Conservation (phyloP, 148 eudicot genomes). For the Silene latifolia region DNA sequence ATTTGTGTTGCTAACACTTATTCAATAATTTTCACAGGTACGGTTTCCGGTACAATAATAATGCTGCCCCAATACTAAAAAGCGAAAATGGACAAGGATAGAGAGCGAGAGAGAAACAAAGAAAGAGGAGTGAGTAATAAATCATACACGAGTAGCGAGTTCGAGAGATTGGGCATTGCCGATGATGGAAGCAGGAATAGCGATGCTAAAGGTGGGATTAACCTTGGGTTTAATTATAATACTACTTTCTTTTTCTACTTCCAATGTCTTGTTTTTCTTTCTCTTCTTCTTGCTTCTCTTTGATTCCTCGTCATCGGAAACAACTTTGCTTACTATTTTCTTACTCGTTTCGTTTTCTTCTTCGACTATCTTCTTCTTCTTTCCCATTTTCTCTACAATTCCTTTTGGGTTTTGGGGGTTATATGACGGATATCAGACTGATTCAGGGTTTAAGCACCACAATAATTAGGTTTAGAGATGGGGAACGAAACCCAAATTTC, state of each 20-base stretch:
- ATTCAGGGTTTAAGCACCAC: not conserved
- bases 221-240: conserved; percentile 7
- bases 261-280: not conserved
- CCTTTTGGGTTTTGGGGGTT: not conserved
- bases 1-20: too few species aligned
- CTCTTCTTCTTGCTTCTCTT: conserved; percentile 9
- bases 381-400: conserved; percentile 3
- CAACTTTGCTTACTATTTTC: not conserved
- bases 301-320: not conserved
- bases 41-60: too few species aligned
- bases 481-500: too few species aligned
- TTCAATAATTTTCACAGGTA: too few species aligned
- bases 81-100: too few species aligned
- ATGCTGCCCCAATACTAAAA: too few species aligned
- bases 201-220: conserved; percentile 61
- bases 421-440: not conserved
- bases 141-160: conserved; percentile 80
- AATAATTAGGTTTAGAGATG: too few species aligned
- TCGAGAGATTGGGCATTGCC: conserved; percentile 87
- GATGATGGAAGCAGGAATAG: conserved; percentile 77
- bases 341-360: not conserved
- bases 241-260: not conserved
- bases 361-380: conserved; percentile 18
- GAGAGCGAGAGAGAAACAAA: not conserved
- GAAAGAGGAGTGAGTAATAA: not conserved